A percentile compares a stretch with the other conserved stretches of the same genome.
Conservation (phyloP, 371 early-diverging fungal genomes). For the Fennellomyces sp. region DNA sequence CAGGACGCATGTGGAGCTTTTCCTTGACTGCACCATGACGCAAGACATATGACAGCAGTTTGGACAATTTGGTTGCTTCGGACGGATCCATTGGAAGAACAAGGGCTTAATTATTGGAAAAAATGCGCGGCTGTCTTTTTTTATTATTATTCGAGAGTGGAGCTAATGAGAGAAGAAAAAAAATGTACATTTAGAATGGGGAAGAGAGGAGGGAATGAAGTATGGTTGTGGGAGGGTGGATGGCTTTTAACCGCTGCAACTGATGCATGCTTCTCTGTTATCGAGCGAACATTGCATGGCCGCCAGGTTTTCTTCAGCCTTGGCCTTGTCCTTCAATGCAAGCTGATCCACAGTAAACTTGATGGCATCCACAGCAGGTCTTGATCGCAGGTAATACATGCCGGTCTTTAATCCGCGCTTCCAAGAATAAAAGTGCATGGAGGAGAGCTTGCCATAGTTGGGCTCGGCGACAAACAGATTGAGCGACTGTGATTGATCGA, state of each 20-base stretch:
- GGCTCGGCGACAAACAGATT: slow-evolving; percentile 97
- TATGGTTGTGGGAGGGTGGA: background rate
- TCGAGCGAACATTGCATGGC: slow-evolving; percentile 83
- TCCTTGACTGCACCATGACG: slow-evolving; percentile 85
- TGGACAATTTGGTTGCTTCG: slow-evolving; percentile 60
- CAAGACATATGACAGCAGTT: slow-evolving; percentile 76
- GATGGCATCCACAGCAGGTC: slow-evolving; percentile 97
- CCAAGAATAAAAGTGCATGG: slow-evolving; percentile 99
- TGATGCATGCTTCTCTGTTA: slow-evolving; percentile 90
- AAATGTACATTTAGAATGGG: slow-evolving; percentile 1
- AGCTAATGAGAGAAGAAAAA: background rate
- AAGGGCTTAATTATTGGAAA: background rate
- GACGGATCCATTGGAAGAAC: slow-evolving; percentile 1
- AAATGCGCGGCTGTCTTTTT: background rate
- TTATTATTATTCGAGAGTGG: background rate
- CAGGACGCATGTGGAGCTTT: slow-evolving; percentile 68
- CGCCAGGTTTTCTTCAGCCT: slow-evolving; percentile 48
- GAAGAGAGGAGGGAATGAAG: background rate
- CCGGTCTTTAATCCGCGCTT: slow-evolving; percentile 98
- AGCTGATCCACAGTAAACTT: slow-evolving; percentile 67
- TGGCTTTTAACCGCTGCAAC: slow-evolving; percentile 85
- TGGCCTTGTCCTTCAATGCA: slow-evolving; percentile 36
- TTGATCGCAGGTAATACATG: slow-evolving; percentile 98
- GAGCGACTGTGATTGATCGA: slow-evolving; percentile 97
- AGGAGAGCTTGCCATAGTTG: slow-evolving; percentile 90